Evolutionary conservation across 2,329 filamentous ascomycete species (phyloP).

Genomic region (Chaetomium strumarium): DNA sequence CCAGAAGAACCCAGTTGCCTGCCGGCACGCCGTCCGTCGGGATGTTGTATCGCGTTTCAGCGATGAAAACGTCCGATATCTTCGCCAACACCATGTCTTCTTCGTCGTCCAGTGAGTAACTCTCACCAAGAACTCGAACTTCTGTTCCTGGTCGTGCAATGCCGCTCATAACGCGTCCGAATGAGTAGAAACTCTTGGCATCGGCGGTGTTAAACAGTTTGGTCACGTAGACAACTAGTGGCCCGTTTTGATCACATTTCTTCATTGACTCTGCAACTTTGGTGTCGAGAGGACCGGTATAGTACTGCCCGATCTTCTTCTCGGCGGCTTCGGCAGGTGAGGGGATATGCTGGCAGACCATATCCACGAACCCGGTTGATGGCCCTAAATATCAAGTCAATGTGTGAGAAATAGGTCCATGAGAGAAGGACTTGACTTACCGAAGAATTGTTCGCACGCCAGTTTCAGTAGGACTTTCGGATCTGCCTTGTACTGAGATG

Average conservation of each 20-base stretch:
- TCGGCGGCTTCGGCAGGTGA: conserved; percentile 76
- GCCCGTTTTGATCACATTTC: conserved; percentile 80
- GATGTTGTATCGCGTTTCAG: conserved; percentile 88
- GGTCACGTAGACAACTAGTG: conserved; percentile 83
- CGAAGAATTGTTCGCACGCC: conserved; percentile 91
- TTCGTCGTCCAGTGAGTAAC: conserved; percentile 93
- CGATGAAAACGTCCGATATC: conserved; percentile 81
- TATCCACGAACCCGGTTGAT: conserved; percentile 87
- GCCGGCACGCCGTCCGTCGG: conserved; percentile 87
- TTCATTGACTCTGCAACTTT: conserved; percentile 75
- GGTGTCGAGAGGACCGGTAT: conserved; percentile 82
- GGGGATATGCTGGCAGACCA: conserved; percentile 84
- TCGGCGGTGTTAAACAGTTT: conserved; percentile 89
- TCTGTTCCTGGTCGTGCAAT: conserved; percentile 75
- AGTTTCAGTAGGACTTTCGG: conserved; percentile 82
- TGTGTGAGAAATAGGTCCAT: not conserved
- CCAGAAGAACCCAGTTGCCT: conserved; percentile 86
- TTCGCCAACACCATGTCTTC: conserved; percentile 92
- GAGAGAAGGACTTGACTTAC: conserved; percentile 1
- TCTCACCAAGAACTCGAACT: conserved; percentile 88
- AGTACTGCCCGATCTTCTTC: conserved; percentile 75
- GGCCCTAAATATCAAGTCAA: conserved; percentile 49
- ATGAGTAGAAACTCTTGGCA: conserved; percentile 83
- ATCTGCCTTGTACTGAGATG: conserved; percentile 84
- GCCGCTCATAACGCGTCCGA: conserved; percentile 89